Conservation (phyloP, 2,329 filamentous ascomycete genomes). For the Colletotrichum sp. region DNA sequence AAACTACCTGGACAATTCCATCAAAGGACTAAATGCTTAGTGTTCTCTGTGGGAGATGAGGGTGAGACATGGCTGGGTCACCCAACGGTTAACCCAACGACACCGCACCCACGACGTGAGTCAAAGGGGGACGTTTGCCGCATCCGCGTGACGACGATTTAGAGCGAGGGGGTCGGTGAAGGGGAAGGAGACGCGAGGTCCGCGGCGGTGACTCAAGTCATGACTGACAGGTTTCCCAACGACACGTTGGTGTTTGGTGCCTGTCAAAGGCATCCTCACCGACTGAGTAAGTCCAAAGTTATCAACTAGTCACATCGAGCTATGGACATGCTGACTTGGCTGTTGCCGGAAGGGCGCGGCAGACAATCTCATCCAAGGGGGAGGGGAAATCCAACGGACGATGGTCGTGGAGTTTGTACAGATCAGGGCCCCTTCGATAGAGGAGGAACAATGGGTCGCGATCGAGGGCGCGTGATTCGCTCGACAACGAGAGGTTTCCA, state of each 20-base stretch:
- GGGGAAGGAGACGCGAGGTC: neutral
- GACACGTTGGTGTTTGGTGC: neutral
- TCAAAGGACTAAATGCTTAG: neutral
- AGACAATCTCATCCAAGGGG: neutral
- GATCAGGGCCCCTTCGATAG: neutral
- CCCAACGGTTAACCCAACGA: neutral
- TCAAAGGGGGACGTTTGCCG: neutral
- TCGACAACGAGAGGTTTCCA: neutral
- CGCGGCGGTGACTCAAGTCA: neutral
- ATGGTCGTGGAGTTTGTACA: neutral
- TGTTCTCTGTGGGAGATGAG: neutral
- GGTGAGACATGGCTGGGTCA: neutral
- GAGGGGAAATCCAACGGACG: neutral
- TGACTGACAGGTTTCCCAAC: neutral
- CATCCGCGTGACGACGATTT: neutral
- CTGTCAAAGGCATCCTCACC: neutral
- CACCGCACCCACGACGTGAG: neutral
- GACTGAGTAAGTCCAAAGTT: neutral
- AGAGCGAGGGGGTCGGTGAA: neutral
- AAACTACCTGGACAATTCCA: neutral
- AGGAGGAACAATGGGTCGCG: neutral
- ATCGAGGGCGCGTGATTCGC: neutral
- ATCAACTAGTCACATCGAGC: neutral
- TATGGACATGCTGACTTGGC: neutral
- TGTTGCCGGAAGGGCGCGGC: neutral